A percentile compares a stretch with the other conserved stretches of the same genome.
phyloP scores from a whole-genome alignment of 176 grass and related monocot genomes.

The Oryza punctata region DNA sequence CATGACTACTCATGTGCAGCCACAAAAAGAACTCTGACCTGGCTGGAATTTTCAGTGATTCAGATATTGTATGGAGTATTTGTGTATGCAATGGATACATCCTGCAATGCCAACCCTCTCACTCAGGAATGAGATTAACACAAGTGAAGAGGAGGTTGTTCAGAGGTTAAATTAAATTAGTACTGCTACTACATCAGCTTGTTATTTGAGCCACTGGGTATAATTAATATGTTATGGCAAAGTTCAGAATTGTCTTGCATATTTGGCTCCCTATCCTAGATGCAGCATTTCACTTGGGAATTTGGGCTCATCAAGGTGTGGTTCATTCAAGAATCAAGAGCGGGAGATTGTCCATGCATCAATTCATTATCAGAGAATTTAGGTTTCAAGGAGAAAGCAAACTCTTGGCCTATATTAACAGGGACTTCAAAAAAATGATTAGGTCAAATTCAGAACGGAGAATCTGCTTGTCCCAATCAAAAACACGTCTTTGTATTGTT shows the following conservation, averaged over 20 bases:
- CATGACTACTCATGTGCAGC: slow-evolving; percentile 20
- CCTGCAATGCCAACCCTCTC: not conserved
- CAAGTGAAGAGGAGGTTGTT: not conserved
- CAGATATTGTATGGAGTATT: not conserved
- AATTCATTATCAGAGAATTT: not conserved
- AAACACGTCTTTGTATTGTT: not conserved
- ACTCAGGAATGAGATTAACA: not conserved
- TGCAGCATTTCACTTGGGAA: slow-evolving; percentile 31
- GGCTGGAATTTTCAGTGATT: slow-evolving; percentile 16
- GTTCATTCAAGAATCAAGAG: slow-evolving; percentile 27
- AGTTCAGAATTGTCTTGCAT: not conserved
- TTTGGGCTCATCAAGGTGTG: slow-evolving; percentile 37
- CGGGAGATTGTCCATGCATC: not conserved
- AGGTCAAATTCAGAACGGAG: not conserved
- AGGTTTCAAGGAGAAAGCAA: not conserved
- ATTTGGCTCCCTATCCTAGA: slow-evolving; percentile 42
- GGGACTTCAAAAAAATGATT: not conserved
- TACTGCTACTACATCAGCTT: not conserved
- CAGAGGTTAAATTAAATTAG: not conserved
- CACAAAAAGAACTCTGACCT: slow-evolving; percentile 8
- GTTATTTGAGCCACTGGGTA: not conserved
- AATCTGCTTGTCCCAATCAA: not conserved
- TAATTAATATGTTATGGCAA: not conserved
- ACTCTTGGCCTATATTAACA: not conserved
- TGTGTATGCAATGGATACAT: not conserved